Base-by-base conservation (phyloP, 306 rosid genomes). In the Gastrolobium bilobum region DNA sequence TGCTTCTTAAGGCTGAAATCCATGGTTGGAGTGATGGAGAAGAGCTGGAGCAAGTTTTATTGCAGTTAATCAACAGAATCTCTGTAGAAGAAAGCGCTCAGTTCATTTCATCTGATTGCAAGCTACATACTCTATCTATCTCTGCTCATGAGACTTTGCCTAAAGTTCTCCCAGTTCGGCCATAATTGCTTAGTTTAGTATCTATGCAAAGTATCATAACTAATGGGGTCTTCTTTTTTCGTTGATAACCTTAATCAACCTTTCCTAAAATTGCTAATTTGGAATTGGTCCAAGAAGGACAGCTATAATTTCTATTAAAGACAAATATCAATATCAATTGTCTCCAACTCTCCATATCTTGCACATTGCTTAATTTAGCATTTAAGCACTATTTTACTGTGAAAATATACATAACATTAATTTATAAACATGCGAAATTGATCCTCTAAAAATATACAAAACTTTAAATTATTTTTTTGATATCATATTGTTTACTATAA, bases 1-100 rank as follows among this genome's bases (percentile, higher is more conserved):
- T 4, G 29, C 68, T 83, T 30, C 2, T 90, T 8, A 88, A 90
- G 70, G 92, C 91, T 68, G 83, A 87, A 79, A 87, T 88, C 56
- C 87, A 88, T 63, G 89, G 72, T 4, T 88, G 92, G 91, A 61
- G 50, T 60, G 89, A 88, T 44, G 92, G 91, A 38, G 82, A 83
- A 83, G 92, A 90, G 2, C 33, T 63, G 0, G 87, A 70, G 60
- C 51, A 53, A 52, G 52, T 88, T 48, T 47, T 90, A 43, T 5
- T 83, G 29, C 70, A 80, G 0, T 61, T 86, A 6, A 81, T 90
- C 68, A 76, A 81, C 80, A 83, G 46, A 42, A 73, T 88, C 33
- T 52, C 79, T 4, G 7, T 68, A 7, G 88, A 84, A 1, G 84
- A 81, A 52, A 56, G 47, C 9, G 57, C 74, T 26, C 71, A 50